phyloP scores from a whole-genome alignment of 495 filamentous ascomycete species.

The Xylaria grammica region DNA sequence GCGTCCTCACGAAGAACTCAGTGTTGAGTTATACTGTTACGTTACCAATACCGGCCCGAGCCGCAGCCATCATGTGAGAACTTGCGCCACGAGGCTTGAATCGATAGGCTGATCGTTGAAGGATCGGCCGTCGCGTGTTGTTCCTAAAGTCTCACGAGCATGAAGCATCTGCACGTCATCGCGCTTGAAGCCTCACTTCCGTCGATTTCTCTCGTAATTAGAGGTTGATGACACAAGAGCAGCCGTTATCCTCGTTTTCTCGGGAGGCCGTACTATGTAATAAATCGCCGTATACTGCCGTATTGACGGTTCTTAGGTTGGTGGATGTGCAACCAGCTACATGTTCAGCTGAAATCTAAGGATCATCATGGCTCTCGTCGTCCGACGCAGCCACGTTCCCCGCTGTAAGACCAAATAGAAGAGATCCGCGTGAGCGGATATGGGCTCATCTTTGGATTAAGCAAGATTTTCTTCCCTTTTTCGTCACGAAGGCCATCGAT shows the following conservation, averaged over 20 bases:
- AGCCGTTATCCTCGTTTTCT: not conserved
- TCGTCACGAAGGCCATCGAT: not conserved
- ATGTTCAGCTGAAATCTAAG: constrained; percentile 14
- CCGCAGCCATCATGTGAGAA: constrained; percentile 3
- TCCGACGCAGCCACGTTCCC: not conserved
- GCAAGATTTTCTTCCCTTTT: constrained; percentile 4
- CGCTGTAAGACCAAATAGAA: not conserved
- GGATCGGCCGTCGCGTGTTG: constrained; percentile 13
- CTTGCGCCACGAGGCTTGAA: constrained; percentile 12
- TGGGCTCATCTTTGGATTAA: not conserved
- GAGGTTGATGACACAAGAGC: not conserved
- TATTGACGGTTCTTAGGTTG: not conserved
- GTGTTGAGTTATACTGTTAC: constrained; percentile 12
- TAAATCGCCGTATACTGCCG: not conserved
- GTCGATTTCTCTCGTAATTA: not conserved
- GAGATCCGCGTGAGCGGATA: constrained; percentile 4
- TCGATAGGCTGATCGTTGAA: not conserved
- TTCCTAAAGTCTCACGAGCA: constrained; percentile 6
- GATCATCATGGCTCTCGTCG: not conserved
- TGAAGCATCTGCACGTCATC: constrained; percentile 10
- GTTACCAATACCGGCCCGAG: not conserved
- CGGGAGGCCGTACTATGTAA: not conserved
- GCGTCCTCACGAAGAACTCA: not conserved
- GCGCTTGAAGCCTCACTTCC: constrained; percentile 2
- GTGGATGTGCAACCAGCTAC: not conserved